These are phyloP conservation scores for Nelumbo lutea DNA, from an alignment of 164 flowering plant species.

Conservation along the genomic window DNA sequence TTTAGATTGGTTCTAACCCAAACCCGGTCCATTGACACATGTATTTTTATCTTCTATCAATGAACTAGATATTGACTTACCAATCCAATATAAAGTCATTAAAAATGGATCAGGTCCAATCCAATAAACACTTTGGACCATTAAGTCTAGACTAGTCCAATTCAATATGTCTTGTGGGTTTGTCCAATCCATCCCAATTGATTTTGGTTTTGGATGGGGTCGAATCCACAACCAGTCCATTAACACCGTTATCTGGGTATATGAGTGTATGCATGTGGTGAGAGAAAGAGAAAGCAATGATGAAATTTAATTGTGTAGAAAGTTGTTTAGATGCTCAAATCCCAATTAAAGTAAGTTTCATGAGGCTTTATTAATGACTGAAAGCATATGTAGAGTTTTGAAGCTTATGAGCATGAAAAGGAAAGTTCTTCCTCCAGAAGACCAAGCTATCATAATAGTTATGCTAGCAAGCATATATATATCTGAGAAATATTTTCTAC, in stretches of 20 bases:
- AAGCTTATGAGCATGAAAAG: constrained; percentile 7
- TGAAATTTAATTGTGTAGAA: constrained; percentile 18
- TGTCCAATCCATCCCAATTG: no score
- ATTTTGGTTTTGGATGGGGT: no score
- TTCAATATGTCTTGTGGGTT: no score
- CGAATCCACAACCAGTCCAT: no score
- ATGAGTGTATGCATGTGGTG: background rate
- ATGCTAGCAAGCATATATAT: constrained; percentile 27
- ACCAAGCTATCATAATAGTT: constrained; percentile 13
- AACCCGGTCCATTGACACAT: no score
- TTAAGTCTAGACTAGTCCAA: no score
- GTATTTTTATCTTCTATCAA: no score
- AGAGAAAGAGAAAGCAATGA: constrained; percentile 1
- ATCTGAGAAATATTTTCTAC: constrained; percentile 29
- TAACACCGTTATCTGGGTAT: background rate
- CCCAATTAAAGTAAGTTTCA: constrained; percentile 21
- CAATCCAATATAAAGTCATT: no score
- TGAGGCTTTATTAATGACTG: constrained; percentile 24
- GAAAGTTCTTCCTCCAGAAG: background rate
- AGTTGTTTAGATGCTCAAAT: constrained; percentile 19
- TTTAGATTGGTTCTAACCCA: no score
- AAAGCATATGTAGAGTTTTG: constrained; percentile 30
- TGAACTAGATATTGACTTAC: no score
- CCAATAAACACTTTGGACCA: no score
- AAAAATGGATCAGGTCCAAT: no score